Conservation (phyloP, 805 yeast species). For the Yamadazyma ubonensis region DNA sequence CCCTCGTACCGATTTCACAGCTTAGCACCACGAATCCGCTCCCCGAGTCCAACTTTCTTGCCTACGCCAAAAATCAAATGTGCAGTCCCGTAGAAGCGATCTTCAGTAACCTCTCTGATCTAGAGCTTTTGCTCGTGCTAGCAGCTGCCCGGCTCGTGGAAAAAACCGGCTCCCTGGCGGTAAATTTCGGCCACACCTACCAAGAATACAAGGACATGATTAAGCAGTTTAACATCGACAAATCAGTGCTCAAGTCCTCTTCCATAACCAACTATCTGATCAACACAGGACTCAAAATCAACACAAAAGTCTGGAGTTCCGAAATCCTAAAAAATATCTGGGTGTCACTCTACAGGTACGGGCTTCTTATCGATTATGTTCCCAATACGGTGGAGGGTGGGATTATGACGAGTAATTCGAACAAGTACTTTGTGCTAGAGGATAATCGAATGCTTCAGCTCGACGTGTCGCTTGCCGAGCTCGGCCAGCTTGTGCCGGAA, state of each 20-base stretch:
- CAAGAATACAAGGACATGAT: slow-evolving; percentile 69
- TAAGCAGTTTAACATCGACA: slow-evolving; percentile 40
- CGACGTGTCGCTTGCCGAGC: slow-evolving; percentile 52
- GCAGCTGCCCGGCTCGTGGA: slow-evolving; percentile 71
- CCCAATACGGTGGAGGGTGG: slow-evolving; percentile 44
- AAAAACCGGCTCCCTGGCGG: slow-evolving; percentile 54
- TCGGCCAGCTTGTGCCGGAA: slow-evolving; percentile 33
- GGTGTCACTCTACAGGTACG: slow-evolving; percentile 63
- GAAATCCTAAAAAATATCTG: slow-evolving; percentile 65
- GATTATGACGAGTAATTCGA: slow-evolving; percentile 25
- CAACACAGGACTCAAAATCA: slow-evolving; percentile 31
- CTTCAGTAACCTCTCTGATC: slow-evolving; percentile 51
- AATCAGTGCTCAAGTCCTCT: slow-evolving; percentile 22
- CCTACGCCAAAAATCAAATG: slow-evolving; percentile 22
- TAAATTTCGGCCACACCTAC: slow-evolving; percentile 75
- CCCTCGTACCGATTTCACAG: slow-evolving; percentile 39
- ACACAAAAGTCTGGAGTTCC: slow-evolving; percentile 57
- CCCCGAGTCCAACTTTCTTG: slow-evolving; percentile 23
- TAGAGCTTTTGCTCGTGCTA: slow-evolving; percentile 69
- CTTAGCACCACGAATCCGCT: slow-evolving; percentile 24
- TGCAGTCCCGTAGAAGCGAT: slow-evolving; percentile 27
- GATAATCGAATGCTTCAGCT: slow-evolving; percentile 52
- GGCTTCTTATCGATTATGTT: slow-evolving; percentile 50
- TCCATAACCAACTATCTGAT: slow-evolving; percentile 35
- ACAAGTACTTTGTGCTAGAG: slow-evolving; percentile 32